Evolutionary conservation across 345 rosid genomes (phyloP).

Genomic region (Pistacia atlantica): DNA sequence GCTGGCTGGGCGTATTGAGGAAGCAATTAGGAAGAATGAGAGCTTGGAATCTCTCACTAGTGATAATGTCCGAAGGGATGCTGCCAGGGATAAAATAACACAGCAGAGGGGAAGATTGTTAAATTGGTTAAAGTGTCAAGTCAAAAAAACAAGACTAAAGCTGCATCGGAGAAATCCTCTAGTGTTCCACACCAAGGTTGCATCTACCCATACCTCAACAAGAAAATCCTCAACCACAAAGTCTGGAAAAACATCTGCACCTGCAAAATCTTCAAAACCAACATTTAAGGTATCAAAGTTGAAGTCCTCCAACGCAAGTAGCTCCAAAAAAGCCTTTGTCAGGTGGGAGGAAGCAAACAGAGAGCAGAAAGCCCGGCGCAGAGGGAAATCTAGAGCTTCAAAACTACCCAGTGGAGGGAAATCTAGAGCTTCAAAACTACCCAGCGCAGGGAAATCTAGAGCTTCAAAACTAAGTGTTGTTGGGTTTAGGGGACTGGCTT

Average conservation of each 20-base stretch:
- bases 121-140: constrained; percentile 46
- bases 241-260: constrained; percentile 36
- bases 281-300: constrained; percentile 25
- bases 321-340: constrained; percentile 28
- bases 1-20: constrained; percentile 73
- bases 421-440: no score
- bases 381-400: no score
- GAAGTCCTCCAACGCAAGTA: constrained; percentile 23
- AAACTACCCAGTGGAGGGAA: neutral
- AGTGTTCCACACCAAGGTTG: constrained; percentile 23
- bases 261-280: constrained; percentile 43
- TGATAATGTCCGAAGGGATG: constrained; percentile 66
- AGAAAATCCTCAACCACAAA: constrained; percentile 41
- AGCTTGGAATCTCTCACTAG: constrained; percentile 75
- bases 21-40: constrained; percentile 79
- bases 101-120: constrained; percentile 55
- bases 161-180: constrained; percentile 28
- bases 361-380: constrained; percentile 11
- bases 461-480: constrained; percentile 66
- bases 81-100: constrained; percentile 64
- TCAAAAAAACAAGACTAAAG: constrained; percentile 42
- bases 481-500: constrained; percentile 68
- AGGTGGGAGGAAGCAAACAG: constrained; percentile 26
- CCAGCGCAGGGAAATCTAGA: constrained; percentile 22
- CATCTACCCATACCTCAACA: constrained; percentile 24